Percentiles rank a stretch among this genome's conserved stretches.
These are phyloP conservation scores for Entamoeba histolytica DNA, from an alignment of 208 protist genomes.

Conservation along the genomic window DNA sequence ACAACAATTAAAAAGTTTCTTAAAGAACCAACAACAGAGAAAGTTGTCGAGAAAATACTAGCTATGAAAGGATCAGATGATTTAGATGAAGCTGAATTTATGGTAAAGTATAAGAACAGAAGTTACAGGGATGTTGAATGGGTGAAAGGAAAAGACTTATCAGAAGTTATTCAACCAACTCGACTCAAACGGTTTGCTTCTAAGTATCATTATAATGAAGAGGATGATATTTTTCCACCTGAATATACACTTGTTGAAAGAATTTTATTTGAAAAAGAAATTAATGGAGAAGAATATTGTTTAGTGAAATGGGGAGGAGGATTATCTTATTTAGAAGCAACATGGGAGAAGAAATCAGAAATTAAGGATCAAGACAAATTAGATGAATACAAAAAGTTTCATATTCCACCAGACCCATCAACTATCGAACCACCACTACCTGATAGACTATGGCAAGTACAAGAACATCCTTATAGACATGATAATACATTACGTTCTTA, in stretches of 20 bases:
- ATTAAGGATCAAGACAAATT: background rate
- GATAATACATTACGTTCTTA: background rate
- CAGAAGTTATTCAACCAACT: background rate
- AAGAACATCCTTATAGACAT: background rate
- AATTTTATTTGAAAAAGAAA: background rate
- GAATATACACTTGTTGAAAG: background rate
- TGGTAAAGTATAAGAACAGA: background rate
- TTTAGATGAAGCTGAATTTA: background rate
- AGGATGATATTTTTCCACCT: background rate
- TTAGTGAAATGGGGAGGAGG: background rate
- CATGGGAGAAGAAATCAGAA: background rate
- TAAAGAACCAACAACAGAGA: background rate
- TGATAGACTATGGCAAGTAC: background rate
- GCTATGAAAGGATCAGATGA: background rate
- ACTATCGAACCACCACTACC: background rate
- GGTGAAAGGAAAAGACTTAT: background rate
- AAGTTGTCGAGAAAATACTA: background rate
- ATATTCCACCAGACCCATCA: background rate
- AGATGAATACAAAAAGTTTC: background rate
- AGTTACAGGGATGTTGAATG: background rate
- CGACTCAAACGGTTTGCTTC: background rate
- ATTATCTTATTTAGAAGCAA: background rate
- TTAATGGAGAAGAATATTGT: background rate
- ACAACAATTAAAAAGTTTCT: background rate
- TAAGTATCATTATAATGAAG: background rate